phyloP scores from a whole-genome alignment of 2,329 filamentous ascomycete species.

The Trichoderma atrobrunneum region DNA sequence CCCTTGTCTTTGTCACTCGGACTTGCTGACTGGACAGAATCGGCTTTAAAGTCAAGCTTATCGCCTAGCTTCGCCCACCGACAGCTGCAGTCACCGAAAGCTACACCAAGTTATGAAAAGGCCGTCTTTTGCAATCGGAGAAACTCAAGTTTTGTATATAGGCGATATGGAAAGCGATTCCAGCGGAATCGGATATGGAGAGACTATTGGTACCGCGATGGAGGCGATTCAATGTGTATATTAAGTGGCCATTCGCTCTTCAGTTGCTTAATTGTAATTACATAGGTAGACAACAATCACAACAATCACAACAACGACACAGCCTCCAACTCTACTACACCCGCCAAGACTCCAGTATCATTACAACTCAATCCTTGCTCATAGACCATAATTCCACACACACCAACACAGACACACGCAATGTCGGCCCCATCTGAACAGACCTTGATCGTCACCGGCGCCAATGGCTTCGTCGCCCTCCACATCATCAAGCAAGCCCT shows the following conservation, averaged over 20 bases:
- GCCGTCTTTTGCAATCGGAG: neutral
- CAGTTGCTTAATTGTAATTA: neutral
- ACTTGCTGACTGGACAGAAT: neutral
- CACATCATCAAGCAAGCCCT: constrained; percentile 18
- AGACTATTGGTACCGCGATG: neutral
- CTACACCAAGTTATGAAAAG: neutral
- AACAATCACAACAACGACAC: neutral
- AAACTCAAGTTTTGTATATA: neutral
- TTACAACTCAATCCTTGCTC: neutral
- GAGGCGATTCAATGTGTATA: neutral
- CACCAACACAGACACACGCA: neutral
- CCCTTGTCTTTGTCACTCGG: neutral
- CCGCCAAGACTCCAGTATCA: neutral
- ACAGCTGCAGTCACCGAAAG: neutral
- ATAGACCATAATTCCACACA: neutral
- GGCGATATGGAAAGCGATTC: neutral
- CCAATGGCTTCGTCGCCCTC: constrained; percentile 19
- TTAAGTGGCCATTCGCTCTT: neutral
- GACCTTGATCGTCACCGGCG: constrained; percentile 20
- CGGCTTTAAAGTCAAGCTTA: constrained; percentile 4
- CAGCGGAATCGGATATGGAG: neutral
- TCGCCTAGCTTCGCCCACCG: neutral
- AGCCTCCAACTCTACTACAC: neutral
- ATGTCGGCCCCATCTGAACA: constrained; percentile 14
- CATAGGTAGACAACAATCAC: neutral